Percentiles rank a stretch among this genome's conserved stretches.
Conservation (phyloP, 2,329 filamentous ascomycete genomes). For the Alternaria alternata region DNA sequence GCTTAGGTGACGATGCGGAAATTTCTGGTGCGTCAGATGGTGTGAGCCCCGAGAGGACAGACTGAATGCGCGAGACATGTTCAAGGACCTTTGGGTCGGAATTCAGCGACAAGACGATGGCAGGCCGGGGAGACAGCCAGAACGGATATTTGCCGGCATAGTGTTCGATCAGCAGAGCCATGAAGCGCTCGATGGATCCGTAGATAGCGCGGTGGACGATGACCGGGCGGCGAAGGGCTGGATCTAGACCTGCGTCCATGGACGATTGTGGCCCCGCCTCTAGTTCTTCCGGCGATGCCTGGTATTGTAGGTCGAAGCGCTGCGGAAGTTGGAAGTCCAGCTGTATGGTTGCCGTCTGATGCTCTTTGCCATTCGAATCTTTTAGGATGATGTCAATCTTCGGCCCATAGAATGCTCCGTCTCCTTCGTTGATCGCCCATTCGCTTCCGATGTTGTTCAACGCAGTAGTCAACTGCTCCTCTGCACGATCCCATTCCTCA, state of each 20-base stretch:
- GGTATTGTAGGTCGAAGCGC: conserved; percentile 79
- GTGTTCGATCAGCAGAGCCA: conserved; percentile 85
- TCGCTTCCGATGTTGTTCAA: conserved; percentile 69
- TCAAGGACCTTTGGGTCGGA: conserved; percentile 63
- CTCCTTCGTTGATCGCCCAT: conserved; percentile 80
- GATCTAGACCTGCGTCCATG: conserved; percentile 49
- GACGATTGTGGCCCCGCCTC: conserved; percentile 62
- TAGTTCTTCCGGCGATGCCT: conserved; percentile 70
- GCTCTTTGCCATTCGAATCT: conserved; percentile 79
- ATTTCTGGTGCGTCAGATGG: conserved; percentile 18
- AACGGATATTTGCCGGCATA: conserved; percentile 82
- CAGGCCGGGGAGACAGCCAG: conserved; percentile 85
- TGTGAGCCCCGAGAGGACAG: conserved; percentile 40
- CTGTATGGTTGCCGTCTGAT: conserved; percentile 89
- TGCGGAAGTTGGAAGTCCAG: conserved; percentile 89
- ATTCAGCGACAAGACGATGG: conserved; percentile 76
- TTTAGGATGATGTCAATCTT: conserved; percentile 88
- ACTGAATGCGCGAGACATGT: conserved; percentile 55
- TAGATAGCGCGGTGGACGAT: conserved; percentile 86
- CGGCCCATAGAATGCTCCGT: conserved; percentile 89
- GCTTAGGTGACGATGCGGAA: conserved; percentile 35
- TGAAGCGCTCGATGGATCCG: conserved; percentile 82
- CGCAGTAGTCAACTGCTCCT: conserved; percentile 70
- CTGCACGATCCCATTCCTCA: conserved; percentile 74
- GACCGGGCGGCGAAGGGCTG: conserved; percentile 64